phyloP scores from a whole-genome alignment of 768 basidiomycete genomes.

The Agaricus subrufescens region DNA sequence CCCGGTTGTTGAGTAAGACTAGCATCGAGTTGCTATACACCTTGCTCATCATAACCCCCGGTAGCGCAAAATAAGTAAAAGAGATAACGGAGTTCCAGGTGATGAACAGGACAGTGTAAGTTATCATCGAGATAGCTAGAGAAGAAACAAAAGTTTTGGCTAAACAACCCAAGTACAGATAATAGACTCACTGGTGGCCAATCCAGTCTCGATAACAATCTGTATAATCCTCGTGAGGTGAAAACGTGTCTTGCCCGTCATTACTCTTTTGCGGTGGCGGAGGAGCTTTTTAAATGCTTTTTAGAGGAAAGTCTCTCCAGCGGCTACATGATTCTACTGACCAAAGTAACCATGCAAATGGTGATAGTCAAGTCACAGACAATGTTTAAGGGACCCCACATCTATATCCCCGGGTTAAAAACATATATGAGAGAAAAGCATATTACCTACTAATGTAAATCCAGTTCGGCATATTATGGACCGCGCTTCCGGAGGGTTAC shows the following conservation, averaged over 20 bases:
- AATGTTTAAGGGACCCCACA: background rate
- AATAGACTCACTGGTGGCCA: background rate
- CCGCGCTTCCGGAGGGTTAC: no score
- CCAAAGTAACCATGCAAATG: background rate
- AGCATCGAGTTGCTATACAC: background rate
- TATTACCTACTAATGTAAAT: no score
- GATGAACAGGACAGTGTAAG: no score
- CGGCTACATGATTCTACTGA: background rate
- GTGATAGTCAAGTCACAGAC: background rate
- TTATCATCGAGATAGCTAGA: no score
- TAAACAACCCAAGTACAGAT: no score
- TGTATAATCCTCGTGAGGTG: background rate
- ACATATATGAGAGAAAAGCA: no score
- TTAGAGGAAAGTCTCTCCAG: no score
- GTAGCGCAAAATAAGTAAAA: background rate
- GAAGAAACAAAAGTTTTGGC: no score
- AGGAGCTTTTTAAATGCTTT: no score
- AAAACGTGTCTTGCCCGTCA: background rate
- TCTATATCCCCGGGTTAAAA: background rate
- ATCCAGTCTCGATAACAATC: background rate
- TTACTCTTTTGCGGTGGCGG: background rate
- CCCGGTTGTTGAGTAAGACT: background rate
- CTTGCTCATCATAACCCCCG: background rate
- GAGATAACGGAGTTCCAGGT: no score
- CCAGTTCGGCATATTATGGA: no score